Conservation (phyloP, 208 protist genomes). For the Acanthamoeba rhysodes region DNA sequence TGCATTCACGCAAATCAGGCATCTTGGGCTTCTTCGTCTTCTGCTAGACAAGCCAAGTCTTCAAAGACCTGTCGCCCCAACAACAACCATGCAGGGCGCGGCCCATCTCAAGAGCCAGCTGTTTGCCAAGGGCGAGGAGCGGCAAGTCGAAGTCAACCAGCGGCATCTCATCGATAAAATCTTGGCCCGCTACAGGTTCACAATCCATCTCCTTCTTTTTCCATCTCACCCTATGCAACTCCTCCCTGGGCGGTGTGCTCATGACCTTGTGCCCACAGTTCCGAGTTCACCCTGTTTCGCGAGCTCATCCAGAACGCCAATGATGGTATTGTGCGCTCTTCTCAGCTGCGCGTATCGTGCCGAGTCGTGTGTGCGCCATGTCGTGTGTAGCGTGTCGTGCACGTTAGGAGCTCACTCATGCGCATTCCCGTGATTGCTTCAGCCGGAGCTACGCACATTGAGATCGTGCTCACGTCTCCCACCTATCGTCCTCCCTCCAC, state of each 20-base stretch:
- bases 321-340: conserved; percentile 5
- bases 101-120: conserved; percentile 37
- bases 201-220: background rate
- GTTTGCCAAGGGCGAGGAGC: conserved; percentile 51
- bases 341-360: background rate
- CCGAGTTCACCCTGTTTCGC: conserved; percentile 71
- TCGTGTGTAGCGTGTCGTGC: background rate
- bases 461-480: conserved; percentile 45
- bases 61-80: too few relatives aligned
- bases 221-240: background rate
- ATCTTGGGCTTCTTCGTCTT: too few relatives aligned
- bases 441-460: conserved; percentile 54
- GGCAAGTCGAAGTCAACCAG: conserved; percentile 57
- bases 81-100: background rate
- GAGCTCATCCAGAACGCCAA: conserved; percentile 72
- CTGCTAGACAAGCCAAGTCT: too few relatives aligned
- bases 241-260: background rate
- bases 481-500: conserved; percentile 15
- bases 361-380: background rate
- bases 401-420: background rate
- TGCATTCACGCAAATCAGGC: too few relatives aligned
- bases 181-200: conserved; percentile 52
- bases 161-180: conserved; percentile 71
- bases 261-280: background rate
- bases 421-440: background rate